phyloP scores from a whole-genome alignment of 2,329 filamentous ascomycete genomes.

The Cladosporium sp. region DNA sequence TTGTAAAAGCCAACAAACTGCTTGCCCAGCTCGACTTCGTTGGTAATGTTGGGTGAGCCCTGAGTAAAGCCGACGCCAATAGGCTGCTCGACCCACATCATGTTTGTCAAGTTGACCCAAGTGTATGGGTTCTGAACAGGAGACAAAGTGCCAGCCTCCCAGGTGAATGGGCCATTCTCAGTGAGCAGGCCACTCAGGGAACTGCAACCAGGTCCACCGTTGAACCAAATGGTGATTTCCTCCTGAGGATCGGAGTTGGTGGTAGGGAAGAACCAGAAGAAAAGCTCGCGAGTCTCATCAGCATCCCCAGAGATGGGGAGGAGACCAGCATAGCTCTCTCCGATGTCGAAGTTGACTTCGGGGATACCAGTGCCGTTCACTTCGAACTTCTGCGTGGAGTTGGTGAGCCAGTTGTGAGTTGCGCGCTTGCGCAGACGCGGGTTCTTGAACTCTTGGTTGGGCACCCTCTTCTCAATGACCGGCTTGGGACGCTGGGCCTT shows the following conservation, averaged over 20 bases:
- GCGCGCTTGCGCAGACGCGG: constrained; percentile 6
- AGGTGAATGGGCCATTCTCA: constrained; percentile 32
- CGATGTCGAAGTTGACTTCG: constrained; percentile 42
- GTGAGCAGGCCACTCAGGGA: constrained; percentile 19
- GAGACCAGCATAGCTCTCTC: constrained; percentile 43
- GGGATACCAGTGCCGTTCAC: constrained; percentile 28
- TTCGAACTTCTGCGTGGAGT: constrained; percentile 16
- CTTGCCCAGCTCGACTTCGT: constrained; percentile 43
- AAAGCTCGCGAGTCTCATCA: constrained; percentile 46
- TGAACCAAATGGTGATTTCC: constrained; percentile 47
- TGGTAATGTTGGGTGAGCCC: constrained; percentile 42
- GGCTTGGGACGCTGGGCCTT: constrained; percentile 11
- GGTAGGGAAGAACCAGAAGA: constrained; percentile 55
- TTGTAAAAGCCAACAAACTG: constrained; percentile 51
- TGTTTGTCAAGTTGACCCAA: constrained; percentile 62
- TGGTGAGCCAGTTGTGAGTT: constrained; percentile 8
- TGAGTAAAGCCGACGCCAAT: constrained; percentile 43
- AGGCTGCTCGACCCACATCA: constrained; percentile 62
- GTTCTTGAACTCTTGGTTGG: constrained; percentile 5
- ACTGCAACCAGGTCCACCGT: constrained; percentile 23
- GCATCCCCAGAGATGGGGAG: constrained; percentile 50
- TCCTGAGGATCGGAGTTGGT: constrained; percentile 44
- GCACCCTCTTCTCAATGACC: constrained; percentile 11
- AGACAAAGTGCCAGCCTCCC: constrained; percentile 39
- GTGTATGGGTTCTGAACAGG: constrained; percentile 42